phyloP scores from a whole-genome alignment of 2,329 filamentous ascomycete genomes.

The Epicoccum nigrum region DNA sequence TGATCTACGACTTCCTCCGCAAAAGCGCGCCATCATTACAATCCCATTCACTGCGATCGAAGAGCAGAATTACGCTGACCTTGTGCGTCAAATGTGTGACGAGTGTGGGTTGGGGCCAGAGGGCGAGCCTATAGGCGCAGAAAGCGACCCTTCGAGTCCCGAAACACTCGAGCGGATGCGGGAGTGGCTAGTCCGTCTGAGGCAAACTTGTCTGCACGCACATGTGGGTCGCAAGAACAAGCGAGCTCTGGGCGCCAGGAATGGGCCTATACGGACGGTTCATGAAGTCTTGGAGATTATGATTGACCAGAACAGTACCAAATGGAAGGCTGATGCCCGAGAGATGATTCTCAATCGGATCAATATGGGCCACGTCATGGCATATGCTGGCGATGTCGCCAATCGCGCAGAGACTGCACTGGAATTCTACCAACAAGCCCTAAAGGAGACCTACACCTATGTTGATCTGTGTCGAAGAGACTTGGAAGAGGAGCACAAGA shows the following conservation, averaged over 20 bases:
- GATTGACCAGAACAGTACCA: constrained; percentile 81
- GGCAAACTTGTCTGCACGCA: constrained; percentile 85
- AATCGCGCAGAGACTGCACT: constrained; percentile 68
- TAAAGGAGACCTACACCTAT: constrained; percentile 51
- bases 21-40: constrained; percentile 85
- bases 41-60: constrained; percentile 90
- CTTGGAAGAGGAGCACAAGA: constrained; percentile 59
- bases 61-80: constrained; percentile 81
- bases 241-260: constrained; percentile 64
- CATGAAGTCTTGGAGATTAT: constrained; percentile 87
- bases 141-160: constrained; percentile 69
- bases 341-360: constrained; percentile 68
- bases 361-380: constrained; percentile 76
- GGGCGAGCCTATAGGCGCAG: constrained; percentile 65
- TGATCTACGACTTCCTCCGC: constrained; percentile 79
- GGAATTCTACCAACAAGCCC: constrained; percentile 66
- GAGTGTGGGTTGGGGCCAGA: constrained; percentile 68
- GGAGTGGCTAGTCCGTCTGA: constrained; percentile 74
- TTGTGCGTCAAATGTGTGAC: constrained; percentile 77
- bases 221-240: constrained; percentile 75
- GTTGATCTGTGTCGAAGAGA: constrained; percentile 70
- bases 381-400: constrained; percentile 68
- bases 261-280: constrained; percentile 76
- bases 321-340: constrained; percentile 72
- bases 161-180: constrained; percentile 73